A percentile compares a stretch with the other conserved stretches of the same genome.
Conservation (phyloP, 768 basidiomycete genomes). For the Auricularia sp. region DNA sequence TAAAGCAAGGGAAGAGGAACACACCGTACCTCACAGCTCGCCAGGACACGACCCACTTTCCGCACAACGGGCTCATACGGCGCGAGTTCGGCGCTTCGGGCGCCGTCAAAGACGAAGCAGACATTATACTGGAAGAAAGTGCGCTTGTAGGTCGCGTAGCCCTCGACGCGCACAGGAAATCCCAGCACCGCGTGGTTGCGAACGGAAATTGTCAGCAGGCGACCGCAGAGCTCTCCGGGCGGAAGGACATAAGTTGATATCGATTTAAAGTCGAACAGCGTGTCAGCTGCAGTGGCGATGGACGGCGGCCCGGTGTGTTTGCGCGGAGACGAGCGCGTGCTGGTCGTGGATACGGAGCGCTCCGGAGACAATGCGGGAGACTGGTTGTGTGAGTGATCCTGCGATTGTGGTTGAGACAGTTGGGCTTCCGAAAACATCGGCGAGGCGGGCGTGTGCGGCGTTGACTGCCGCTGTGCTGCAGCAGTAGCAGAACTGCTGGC, state of each 20-base stretch:
- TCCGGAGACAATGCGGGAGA: not conserved
- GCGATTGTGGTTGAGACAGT: not conserved
- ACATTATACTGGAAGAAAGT: conserved; percentile 91
- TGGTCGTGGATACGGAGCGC: not conserved
- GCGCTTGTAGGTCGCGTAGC: conserved; percentile 59
- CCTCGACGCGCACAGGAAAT: conserved; percentile 67
- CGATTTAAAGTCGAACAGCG: conserved; percentile 79
- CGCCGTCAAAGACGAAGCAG: conserved; percentile 82
- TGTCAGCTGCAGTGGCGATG: conserved; percentile 15
- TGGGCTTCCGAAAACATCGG: not conserved
- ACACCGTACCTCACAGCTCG: conserved; percentile 69
- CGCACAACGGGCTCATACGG: conserved; percentile 94
- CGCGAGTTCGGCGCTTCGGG: conserved; percentile 74
- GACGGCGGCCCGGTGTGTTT: not conserved
- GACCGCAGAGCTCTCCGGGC: conserved; percentile 70
- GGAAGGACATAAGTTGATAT: conserved; percentile 95
- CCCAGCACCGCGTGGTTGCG: conserved; percentile 80
- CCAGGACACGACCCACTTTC: conserved; percentile 85
- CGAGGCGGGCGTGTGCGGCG: conserved; percentile 5
- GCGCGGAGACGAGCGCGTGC: conserved; percentile 1
- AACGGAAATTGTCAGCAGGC: conserved; percentile 80
- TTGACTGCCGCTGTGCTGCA: conserved; percentile 27
- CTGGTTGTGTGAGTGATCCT: not conserved
- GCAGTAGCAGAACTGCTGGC: conserved; percentile 23
- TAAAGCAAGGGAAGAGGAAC: not conserved